Percentiles rank a stretch among this genome's conserved stretches.
Conservation (phyloP, 2,329 filamentous ascomycete genomes). For the Biscogniauxia mediterranea region DNA sequence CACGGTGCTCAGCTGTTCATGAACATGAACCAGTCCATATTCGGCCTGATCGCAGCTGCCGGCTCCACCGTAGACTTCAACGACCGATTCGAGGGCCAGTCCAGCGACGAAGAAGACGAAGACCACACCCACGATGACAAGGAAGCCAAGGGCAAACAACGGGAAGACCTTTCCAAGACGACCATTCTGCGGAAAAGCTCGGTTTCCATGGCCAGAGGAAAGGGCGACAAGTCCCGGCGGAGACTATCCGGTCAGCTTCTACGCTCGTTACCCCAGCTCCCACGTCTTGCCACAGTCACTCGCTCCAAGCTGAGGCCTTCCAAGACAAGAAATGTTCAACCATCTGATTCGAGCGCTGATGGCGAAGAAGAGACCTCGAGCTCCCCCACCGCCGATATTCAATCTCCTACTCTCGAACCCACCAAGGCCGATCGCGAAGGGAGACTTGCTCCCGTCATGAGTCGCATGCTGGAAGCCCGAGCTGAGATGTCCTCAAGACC, state of each 20-base stretch:
- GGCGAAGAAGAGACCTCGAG: slow-evolving; percentile 18
- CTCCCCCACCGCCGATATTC: slow-evolving; percentile 9
- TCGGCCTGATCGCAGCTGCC: slow-evolving; percentile 86
- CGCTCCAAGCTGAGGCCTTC: slow-evolving; percentile 41
- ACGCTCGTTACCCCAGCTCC: slow-evolving; percentile 62
- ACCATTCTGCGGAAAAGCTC: slow-evolving; percentile 30
- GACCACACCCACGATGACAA: slow-evolving; percentile 36
- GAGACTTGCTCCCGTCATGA: slow-evolving; percentile 69
- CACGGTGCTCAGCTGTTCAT: slow-evolving; percentile 52
- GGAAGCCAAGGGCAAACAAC: slow-evolving; percentile 23
- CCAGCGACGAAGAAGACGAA: slow-evolving; percentile 79
- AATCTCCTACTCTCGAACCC: slow-evolving; percentile 29
- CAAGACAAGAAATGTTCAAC: slow-evolving; percentile 40
- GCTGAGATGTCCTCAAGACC: slow-evolving; percentile 60
- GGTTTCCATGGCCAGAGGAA: slow-evolving; percentile 35
- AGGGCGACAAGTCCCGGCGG: slow-evolving; percentile 49
- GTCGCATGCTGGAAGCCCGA: slow-evolving; percentile 71
- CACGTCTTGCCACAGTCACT: slow-evolving; percentile 37
- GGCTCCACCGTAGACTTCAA: slow-evolving; percentile 81
- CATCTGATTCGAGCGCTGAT: slow-evolving; percentile 33
- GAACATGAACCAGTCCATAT: slow-evolving; percentile 93
- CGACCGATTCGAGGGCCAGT: slow-evolving; percentile 73
- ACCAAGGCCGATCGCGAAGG: slow-evolving; percentile 36
- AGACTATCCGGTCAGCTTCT: slow-evolving; percentile 64
- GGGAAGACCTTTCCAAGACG: slow-evolving; percentile 31